A percentile compares a stretch with the other conserved stretches of the same genome.
Evolutionary conservation across 192 early-diverging fungal species (phyloP).

Genomic region (Podila epicladia): DNA sequence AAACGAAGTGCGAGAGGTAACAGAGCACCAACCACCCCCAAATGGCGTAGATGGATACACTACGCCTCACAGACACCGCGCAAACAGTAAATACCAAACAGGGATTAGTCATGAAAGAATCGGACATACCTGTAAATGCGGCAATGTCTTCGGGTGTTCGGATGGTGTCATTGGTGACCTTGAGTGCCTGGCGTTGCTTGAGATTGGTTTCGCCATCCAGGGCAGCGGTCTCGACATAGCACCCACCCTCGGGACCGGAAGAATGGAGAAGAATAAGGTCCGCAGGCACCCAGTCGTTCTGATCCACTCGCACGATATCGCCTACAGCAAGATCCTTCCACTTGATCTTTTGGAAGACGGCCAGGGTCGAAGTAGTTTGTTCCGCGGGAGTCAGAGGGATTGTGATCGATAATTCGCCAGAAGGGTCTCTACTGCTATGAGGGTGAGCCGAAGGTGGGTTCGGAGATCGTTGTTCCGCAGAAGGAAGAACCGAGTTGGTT

Average conservation of each 20-base stretch:
- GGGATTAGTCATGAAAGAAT: not conserved
- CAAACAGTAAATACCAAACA: conserved; percentile 5
- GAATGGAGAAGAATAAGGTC: conserved; percentile 81
- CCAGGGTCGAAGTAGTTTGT: conserved; percentile 21
- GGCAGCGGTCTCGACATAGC: conserved; percentile 88
- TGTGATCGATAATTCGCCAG: conserved; percentile 36
- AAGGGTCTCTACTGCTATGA: conserved; percentile 9
- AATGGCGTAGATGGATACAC: too few species aligned
- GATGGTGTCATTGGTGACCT: conserved; percentile 62
- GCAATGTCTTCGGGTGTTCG: conserved; percentile 58
- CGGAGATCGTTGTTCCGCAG: conserved; percentile 39
- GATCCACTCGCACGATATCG: conserved; percentile 77
- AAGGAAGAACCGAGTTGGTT: conserved; percentile 56
- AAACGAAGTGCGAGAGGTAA: too few species aligned
- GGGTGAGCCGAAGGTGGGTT: conserved; percentile 45
- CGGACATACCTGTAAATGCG: conserved; percentile 55
- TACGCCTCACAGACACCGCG: not conserved
- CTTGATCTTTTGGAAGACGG: conserved; percentile 54
- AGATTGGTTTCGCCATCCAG: conserved; percentile 93
- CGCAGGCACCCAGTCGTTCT: conserved; percentile 85
- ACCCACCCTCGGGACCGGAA: conserved; percentile 75
- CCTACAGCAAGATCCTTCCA: conserved; percentile 80
- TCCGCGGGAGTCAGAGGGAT: conserved; percentile 38
- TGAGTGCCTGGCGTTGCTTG: conserved; percentile 82
- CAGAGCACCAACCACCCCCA: too few species aligned